phyloP scores from a whole-genome alignment of 2,329 filamentous ascomycete species.

The Ceratocystis huliohia region DNA sequence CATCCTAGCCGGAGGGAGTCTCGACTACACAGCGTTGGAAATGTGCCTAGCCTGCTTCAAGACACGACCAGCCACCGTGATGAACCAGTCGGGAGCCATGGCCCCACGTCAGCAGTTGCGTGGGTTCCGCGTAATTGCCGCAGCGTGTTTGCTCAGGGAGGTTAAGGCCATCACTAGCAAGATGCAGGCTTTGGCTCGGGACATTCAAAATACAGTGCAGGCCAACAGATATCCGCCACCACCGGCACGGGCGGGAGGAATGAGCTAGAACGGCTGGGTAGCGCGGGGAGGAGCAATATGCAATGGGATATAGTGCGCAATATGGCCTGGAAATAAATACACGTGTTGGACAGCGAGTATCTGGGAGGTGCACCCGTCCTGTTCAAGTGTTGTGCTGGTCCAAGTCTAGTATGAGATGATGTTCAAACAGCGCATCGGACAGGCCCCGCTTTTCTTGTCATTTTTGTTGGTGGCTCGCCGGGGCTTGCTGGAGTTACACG shows the following conservation, averaged over 20 bases:
- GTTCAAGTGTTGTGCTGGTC: neutral
- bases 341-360: neutral
- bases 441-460: constrained; percentile 3
- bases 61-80: constrained; percentile 26
- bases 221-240: neutral
- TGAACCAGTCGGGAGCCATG: constrained; percentile 19
- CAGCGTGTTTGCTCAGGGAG: constrained; percentile 29
- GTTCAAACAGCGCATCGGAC: neutral
- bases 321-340: neutral
- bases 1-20: neutral
- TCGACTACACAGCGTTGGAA: constrained; percentile 16
- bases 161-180: constrained; percentile 22
- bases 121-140: constrained; percentile 31
- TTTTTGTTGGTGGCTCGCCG: neutral
- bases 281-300: neutral
- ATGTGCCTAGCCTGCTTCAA: constrained; percentile 22
- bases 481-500: constrained; percentile 8
- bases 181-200: neutral
- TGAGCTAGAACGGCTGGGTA: no score
- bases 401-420: neutral
- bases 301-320: neutral
- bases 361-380: no score
- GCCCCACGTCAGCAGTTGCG: constrained; percentile 23
- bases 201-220: neutral
- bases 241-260: neutral